These are phyloP conservation scores for Centaurea solstitialis DNA, from an alignment of 129 eudicot species.

Conservation along the genomic window DNA sequence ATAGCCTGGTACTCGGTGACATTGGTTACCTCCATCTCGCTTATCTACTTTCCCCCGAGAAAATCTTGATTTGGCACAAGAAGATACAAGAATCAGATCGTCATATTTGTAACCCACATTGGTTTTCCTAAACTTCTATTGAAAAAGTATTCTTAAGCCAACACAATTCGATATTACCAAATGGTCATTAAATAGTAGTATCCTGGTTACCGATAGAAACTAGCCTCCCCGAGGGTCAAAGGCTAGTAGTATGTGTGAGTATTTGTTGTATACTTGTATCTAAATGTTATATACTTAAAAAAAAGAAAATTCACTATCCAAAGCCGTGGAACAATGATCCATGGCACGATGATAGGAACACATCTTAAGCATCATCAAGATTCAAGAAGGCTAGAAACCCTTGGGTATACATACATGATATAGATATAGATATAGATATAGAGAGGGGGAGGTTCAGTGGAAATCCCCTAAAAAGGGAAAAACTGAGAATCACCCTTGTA, in stretches of 20 bases:
- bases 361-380: neutral
- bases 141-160: neutral
- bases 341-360: neutral
- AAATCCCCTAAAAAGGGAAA: too few relatives aligned
- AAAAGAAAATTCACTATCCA: neutral
- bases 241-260: neutral
- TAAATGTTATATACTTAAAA: neutral
- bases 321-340: neutral
- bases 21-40: conserved; percentile 44
- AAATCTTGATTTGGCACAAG: conserved; percentile 24
- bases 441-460: too few relatives aligned
- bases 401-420: neutral
- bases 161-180: neutral
- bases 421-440: too few relatives aligned
- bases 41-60: conserved; percentile 20
- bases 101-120: neutral
- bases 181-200: neutral
- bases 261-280: too few relatives aligned
- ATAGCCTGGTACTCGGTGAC: conserved; percentile 42
- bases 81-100: conserved; percentile 19
- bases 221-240: neutral
- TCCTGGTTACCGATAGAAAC: neutral
- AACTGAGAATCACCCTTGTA: too few relatives aligned
- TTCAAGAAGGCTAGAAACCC: neutral
- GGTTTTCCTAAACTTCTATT: neutral